Evolutionary conservation across 495 filamentous ascomycete species (phyloP), one percentile per base, ranked within the genome.

Genomic region (Aspergillus steynii): DNA sequence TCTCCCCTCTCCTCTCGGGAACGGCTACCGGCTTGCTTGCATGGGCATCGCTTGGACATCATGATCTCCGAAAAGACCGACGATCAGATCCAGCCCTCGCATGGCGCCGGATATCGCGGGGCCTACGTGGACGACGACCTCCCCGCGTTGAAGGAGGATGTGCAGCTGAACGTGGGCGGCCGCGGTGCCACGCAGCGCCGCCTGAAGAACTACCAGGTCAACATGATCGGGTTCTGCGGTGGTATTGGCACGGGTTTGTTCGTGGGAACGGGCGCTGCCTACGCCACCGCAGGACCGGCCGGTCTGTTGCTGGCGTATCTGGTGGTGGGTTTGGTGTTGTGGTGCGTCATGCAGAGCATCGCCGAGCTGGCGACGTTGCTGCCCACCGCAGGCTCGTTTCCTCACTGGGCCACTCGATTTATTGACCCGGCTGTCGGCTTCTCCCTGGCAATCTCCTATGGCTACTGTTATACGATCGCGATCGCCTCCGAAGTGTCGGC

Each of bases 351-450:
- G 79, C 78, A 81, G 64, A 77, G 73, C 64, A 76, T 82, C 50
- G 88, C 86, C n/a, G 90, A 93, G 71, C 85, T 93, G 83, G 85
- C 88, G 6, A 88, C 89, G 20, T 87, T 85, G 60, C 81, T 92
- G 25, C 90, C 90, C 15, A 82, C 90, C 7, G 84, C 89, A 0
- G 89, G 89, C 53, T 85, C 88, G 5, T 90, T 92, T 65, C 88
- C 89, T 32, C 82, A 90, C 64, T 93, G 88, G 77, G 86, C 86
- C 46, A 84, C 86, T 37, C 81, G 89, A 50, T 95, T 90, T 59
- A 82, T 89, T 59, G 87, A 90, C 61, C 79, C 82, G 32, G 81
- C 87, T 48, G 76, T 92, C 55, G 89, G 89, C 37, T 91, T 93
- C 68, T 86, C 89, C 9, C 84, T 92, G 58, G 89, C 72, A 4